These are phyloP conservation scores for Umbelopsis vinacea DNA, from an alignment of 192 early-diverging fungal genomes.

Conservation along the genomic window DNA sequence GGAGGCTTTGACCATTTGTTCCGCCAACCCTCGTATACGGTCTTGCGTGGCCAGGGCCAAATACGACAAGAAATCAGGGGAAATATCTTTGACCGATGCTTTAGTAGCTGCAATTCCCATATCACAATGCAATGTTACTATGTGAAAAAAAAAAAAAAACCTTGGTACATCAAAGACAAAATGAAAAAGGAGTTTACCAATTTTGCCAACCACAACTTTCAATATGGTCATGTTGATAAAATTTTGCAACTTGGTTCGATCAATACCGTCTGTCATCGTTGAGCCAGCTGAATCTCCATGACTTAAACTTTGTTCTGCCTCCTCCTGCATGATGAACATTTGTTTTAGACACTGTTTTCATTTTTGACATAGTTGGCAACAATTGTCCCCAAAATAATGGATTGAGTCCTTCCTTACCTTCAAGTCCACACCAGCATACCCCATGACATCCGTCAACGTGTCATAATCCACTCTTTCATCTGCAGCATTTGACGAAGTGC, in stretches of 20 bases:
- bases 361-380: too few species aligned
- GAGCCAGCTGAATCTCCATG: constrained; percentile 32
- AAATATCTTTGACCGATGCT: constrained; percentile 44
- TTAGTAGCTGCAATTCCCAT: background rate
- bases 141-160: background rate
- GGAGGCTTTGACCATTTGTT: constrained; percentile 71
- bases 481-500: constrained; percentile 21
- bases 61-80: constrained; percentile 64
- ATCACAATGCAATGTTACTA: background rate
- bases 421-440: constrained; percentile 78
- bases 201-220: constrained; percentile 39
- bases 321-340: constrained; percentile 37
- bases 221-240: constrained; percentile 51
- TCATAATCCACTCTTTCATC: constrained; percentile 53
- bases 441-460: constrained; percentile 76
- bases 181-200: constrained; percentile 38
- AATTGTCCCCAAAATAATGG: too few species aligned
- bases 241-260: constrained; percentile 48
- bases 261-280: constrained; percentile 32
- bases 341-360: constrained; percentile 45
- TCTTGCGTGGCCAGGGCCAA: constrained; percentile 74
- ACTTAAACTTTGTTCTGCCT: constrained; percentile 42
- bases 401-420: constrained; percentile 59
- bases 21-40: constrained; percentile 62
- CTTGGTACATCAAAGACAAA: background rate